Evolutionary conservation across 2,329 filamentous ascomycete genomes (phyloP).

Genomic region (Scortechinia acanthostroma): DNA sequence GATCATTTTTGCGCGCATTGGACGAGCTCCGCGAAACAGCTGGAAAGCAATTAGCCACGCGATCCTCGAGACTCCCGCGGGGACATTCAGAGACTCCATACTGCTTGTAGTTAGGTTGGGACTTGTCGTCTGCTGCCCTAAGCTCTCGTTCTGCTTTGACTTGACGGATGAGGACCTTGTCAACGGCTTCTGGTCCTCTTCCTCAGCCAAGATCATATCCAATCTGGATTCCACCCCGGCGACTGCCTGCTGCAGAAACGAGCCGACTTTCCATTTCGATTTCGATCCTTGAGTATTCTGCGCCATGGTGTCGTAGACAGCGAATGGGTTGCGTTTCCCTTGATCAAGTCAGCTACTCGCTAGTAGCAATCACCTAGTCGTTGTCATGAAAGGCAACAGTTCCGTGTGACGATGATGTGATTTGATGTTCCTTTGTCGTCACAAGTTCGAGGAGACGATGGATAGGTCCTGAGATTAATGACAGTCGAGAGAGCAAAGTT

Average conservation of each 20-base stretch:
- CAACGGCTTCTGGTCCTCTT: constrained; percentile 49
- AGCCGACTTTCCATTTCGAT: constrained; percentile 28
- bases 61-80: not conserved
- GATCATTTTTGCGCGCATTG: constrained; percentile 58
- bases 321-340: no score
- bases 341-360: no score
- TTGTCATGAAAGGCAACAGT: not conserved
- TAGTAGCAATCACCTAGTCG: not conserved
- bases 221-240: constrained; percentile 88
- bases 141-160: constrained; percentile 10
- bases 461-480: not conserved
- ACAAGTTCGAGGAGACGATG: not conserved
- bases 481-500: no score
- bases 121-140: constrained; percentile 8
- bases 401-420: not conserved
- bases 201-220: constrained; percentile 83
- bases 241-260: constrained; percentile 81
- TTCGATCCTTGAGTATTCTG: not conserved
- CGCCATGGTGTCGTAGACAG: not conserved
- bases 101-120: constrained; percentile 10
- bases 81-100: constrained; percentile 3
- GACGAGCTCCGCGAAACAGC: constrained; percentile 57
- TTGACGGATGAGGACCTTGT: no score
- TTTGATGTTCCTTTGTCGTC: not conserved
- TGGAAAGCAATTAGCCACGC: constrained; percentile 11